Percentiles rank a stretch among this genome's conserved stretches.
These are phyloP conservation scores for Penstemon eatonii DNA, from an alignment of 257 asterid species.

Conservation along the genomic window DNA sequence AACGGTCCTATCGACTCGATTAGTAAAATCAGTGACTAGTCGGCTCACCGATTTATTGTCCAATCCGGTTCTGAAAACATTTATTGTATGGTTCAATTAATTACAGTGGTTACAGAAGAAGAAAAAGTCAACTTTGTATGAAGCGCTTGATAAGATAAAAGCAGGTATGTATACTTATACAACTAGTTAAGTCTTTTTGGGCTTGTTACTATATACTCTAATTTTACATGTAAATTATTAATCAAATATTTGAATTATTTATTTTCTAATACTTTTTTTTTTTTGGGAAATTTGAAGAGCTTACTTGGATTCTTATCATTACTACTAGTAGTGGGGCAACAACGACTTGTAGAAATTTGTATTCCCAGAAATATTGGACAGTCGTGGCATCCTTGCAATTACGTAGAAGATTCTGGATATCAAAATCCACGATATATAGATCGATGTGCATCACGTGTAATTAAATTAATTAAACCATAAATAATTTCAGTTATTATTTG, in stretches of 20 bases:
- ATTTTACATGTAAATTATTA: neutral
- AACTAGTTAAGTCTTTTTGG: neutral
- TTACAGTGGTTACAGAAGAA: slow-evolving; percentile 62
- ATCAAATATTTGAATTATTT: neutral
- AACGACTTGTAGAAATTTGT: slow-evolving; percentile 48
- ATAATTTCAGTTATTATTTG: neutral
- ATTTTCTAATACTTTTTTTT: neutral
- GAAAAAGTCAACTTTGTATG: slow-evolving; percentile 45
- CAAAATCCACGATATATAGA: slow-evolving; percentile 23
- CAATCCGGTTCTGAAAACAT: too few relatives aligned
- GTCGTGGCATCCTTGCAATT: slow-evolving; percentile 80
- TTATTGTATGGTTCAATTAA: neutral
- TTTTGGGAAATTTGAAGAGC: slow-evolving; percentile 41
- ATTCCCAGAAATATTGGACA: slow-evolving; percentile 46
- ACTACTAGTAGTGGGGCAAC: slow-evolving; percentile 54
- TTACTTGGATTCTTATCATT: slow-evolving; percentile 78
- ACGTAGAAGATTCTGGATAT: slow-evolving; percentile 6
- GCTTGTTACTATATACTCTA: neutral
- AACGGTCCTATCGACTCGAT: too few relatives aligned
- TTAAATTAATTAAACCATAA: neutral
- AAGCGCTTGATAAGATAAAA: slow-evolving; percentile 73
- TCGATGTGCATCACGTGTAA: slow-evolving; percentile 41
- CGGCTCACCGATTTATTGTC: too few relatives aligned
- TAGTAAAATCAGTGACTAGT: too few relatives aligned
- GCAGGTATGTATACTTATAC: too few relatives aligned